Evolutionary conservation across 139 green algal species (phyloP).

Genomic region (Coelastrella sp.): DNA sequence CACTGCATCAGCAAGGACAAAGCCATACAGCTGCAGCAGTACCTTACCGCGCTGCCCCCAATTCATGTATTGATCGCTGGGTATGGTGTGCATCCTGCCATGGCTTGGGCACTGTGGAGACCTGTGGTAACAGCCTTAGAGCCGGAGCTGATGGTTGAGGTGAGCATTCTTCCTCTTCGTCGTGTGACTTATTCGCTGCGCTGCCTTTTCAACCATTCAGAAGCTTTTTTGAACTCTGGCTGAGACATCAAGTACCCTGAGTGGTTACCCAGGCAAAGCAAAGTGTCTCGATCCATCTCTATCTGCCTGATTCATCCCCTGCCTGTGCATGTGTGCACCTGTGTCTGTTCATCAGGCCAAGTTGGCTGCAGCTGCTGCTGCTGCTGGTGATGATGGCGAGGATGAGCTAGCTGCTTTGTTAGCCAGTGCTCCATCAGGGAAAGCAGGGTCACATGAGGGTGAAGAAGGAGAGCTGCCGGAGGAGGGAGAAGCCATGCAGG

Average conservation of each 20-base stretch:
- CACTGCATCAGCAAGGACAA: slow-evolving; percentile 15
- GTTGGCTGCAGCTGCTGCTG: slow-evolving; percentile 12
- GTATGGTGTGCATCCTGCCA: slow-evolving; percentile 3
- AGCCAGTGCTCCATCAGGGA: background rate
- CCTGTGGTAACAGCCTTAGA: slow-evolving; percentile 20
- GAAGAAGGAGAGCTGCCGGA: slow-evolving; percentile 44
- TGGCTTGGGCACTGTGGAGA: slow-evolving; percentile 40
- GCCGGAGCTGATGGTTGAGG: slow-evolving; percentile 4
- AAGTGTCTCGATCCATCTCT: background rate
- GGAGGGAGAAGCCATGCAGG: slow-evolving; percentile 41
- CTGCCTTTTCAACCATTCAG: too few relatives aligned
- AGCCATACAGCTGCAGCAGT: background rate
- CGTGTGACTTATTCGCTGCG: too few relatives aligned
- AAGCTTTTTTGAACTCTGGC: too few relatives aligned
- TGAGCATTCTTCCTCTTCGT: too few relatives aligned
- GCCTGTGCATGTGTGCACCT: background rate
- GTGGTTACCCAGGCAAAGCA: too few relatives aligned
- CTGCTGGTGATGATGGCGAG: slow-evolving; percentile 29
- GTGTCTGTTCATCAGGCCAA: background rate
- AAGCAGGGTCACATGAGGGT: background rate
- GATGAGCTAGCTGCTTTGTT: slow-evolving; percentile 19
- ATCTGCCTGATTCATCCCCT: too few relatives aligned
- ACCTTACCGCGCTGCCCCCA: background rate
- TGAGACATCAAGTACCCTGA: too few relatives aligned
- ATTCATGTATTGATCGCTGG: slow-evolving; percentile 4